These are phyloP conservation scores for Coemansia sp. DNA, from an alignment of 192 early-diverging fungal species.

Conservation along the genomic window DNA sequence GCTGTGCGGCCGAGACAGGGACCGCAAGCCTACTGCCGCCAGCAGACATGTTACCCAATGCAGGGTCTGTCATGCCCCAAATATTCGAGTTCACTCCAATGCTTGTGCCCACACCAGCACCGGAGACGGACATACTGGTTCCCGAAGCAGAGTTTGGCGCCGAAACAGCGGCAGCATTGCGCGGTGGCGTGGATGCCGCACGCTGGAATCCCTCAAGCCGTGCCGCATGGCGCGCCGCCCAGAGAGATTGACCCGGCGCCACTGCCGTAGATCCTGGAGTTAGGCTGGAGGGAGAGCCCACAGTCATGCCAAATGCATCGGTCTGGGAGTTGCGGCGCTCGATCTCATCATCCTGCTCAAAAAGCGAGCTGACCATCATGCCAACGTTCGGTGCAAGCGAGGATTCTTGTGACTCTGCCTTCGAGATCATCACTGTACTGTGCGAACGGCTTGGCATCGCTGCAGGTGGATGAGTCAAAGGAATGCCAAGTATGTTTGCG, in stretches of 20 bases:
- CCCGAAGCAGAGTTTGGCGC: conserved; percentile 6
- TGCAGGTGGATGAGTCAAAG: conserved; percentile 26
- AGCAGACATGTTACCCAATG: background rate
- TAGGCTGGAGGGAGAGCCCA: conserved; percentile 26
- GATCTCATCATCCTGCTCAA: conserved; percentile 41
- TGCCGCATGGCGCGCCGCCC: conserved; percentile 48
- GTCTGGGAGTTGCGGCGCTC: conserved; percentile 42
- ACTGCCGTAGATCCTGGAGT: conserved; percentile 11
- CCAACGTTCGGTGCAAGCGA: conserved; percentile 34
- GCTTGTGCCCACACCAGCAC: conserved; percentile 4
- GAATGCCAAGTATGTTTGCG: conserved; percentile 32
- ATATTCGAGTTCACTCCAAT: conserved; percentile 7
- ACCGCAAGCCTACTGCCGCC: background rate
- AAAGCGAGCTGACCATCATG: conserved; percentile 52
- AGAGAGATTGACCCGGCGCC: conserved; percentile 40
- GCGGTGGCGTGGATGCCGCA: conserved; percentile 51
- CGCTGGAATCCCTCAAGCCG: conserved; percentile 54
- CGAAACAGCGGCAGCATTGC: conserved; percentile 19
- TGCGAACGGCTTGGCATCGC: conserved; percentile 45
- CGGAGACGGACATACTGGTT: background rate
- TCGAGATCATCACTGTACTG: conserved; percentile 19
- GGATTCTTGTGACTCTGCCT: conserved; percentile 13
- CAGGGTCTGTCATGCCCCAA: conserved; percentile 19
- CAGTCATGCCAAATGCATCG: conserved; percentile 39
- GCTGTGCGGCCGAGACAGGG: background rate